phyloP scores from a whole-genome alignment of 1,284 basidiomycete genomes.

The Testicularia cyperi region DNA sequence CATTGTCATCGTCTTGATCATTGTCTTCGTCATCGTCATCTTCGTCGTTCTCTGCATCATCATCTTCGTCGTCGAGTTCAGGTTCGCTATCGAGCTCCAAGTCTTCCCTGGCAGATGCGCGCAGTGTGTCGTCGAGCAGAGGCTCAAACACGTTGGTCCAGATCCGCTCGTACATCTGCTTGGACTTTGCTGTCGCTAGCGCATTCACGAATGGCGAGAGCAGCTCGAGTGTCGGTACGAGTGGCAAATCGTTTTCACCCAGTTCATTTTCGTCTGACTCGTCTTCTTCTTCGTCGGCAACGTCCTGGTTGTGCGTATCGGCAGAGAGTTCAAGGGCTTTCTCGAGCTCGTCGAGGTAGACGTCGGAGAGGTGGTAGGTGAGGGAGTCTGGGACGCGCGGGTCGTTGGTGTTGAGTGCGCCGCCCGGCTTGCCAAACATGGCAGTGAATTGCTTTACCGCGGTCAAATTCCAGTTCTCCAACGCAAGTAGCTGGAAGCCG shows the following conservation, averaged over 20 bases:
- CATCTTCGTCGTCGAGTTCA: constrained; percentile 3
- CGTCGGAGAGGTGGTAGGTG: constrained; percentile 76
- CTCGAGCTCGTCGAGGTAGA: constrained; percentile 87
- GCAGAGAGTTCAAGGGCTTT: constrained; percentile 64
- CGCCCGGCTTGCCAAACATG: constrained; percentile 12
- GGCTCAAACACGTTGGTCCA: constrained; percentile 70
- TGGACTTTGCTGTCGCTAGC: constrained; percentile 69
- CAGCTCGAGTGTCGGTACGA: constrained; percentile 66
- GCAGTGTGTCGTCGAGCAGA: constrained; percentile 60
- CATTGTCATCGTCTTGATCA: constrained; percentile 5
- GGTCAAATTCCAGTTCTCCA: constrained; percentile 70
- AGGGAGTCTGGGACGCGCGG: constrained; percentile 72
- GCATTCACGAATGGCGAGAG: constrained; percentile 72
- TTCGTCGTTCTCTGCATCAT: constrained; percentile 2
- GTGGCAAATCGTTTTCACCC: constrained; percentile 14
- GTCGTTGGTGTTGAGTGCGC: constrained; percentile 62
- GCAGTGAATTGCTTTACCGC: constrained; percentile 20
- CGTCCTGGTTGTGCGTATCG: not conserved
- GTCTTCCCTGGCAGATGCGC: constrained; percentile 7
- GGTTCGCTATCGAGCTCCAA: constrained; percentile 6
- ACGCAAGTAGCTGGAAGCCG: constrained; percentile 76
- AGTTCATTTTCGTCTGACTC: constrained; percentile 2
- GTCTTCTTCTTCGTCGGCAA: not conserved
- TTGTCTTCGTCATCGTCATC: constrained; percentile 12
- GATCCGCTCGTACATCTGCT: constrained; percentile 70